Evolutionary conservation across 768 basidiomycete species (phyloP).

Genomic region (Asterophora parasitica): DNA sequence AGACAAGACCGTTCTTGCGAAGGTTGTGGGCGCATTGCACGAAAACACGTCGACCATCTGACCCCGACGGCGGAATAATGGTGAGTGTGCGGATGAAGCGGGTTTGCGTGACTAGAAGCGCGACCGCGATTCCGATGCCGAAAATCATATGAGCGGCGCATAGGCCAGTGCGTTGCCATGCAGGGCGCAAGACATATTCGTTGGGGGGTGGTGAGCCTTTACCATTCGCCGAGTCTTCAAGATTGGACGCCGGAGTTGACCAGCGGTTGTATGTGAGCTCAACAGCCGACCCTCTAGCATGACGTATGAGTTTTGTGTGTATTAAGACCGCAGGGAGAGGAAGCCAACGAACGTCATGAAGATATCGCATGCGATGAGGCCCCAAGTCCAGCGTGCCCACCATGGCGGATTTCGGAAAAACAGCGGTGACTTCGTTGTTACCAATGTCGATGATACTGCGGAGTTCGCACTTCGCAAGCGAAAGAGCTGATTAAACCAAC

Average conservation of each 20-base stretch:
- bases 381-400: conserved; percentile 28
- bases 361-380: conserved; percentile 25
- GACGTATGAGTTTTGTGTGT: neutral
- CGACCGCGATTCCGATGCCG: conserved; percentile 26
- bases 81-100: conserved; percentile 29
- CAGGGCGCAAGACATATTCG: conserved; percentile 25
- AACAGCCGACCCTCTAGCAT: conserved; percentile 24
- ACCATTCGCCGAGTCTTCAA: conserved; percentile 17
- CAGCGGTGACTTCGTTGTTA: conserved; percentile 18
- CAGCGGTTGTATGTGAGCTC: conserved; percentile 33
- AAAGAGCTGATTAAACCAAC: conserved; percentile 10
- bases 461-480: conserved; percentile 7
- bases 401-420: conserved; percentile 26
- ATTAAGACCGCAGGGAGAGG: neutral
- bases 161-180: conserved; percentile 29
- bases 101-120: conserved; percentile 25
- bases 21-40: conserved; percentile 29
- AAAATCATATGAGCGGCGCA: conserved; percentile 25
- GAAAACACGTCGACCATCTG: conserved; percentile 22
- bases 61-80: conserved; percentile 18
- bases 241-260: conserved; percentile 21
- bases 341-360: conserved; percentile 26
- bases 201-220: conserved; percentile 10
- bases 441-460: conserved; percentile 3
- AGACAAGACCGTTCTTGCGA: conserved; percentile 21